phyloP scores from a whole-genome alignment of 768 basidiomycete species.

The Pleurotus tuoliensis region DNA sequence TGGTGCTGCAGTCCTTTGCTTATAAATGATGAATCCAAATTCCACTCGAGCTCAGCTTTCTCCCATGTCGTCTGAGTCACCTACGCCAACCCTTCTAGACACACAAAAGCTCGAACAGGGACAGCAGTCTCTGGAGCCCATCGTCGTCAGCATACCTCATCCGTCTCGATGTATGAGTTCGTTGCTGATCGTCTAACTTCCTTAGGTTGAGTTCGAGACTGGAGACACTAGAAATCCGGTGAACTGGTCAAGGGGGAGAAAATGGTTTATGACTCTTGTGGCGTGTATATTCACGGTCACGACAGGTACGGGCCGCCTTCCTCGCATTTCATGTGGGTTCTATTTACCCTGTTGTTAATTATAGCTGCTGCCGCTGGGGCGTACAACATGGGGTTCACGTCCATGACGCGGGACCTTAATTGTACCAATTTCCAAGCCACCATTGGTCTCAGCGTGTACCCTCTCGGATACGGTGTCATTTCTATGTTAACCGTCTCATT shows the following conservation, averaged over 20 bases:
- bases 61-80: no score
- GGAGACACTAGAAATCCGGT: slow-evolving; percentile 33
- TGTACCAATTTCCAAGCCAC: slow-evolving; percentile 43
- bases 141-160: background rate
- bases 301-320: slow-evolving; percentile 20
- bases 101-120: background rate
- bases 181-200: background rate
- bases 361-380: slow-evolving; percentile 47
- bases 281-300: slow-evolving; percentile 29
- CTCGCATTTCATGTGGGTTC: no score
- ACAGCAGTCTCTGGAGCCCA: background rate
- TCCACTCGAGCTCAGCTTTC: no score
- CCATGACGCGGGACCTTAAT: slow-evolving; percentile 50
- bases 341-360: background rate
- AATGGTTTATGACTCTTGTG: slow-evolving; percentile 40
- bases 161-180: background rate
- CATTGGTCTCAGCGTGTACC: slow-evolving; percentile 47
- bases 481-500: slow-evolving; percentile 67
- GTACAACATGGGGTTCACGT: slow-evolving; percentile 51
- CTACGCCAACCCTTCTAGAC: no score
- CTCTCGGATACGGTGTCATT: slow-evolving; percentile 57
- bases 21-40: no score
- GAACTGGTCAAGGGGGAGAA: slow-evolving; percentile 32
- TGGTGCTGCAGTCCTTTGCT: no score
- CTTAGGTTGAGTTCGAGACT: slow-evolving; percentile 34